Percentiles rank a stretch among this genome's conserved stretches.
These are phyloP conservation scores for Coriaria nepalensis DNA, from an alignment of 306 rosid genomes.

Conservation along the genomic window DNA sequence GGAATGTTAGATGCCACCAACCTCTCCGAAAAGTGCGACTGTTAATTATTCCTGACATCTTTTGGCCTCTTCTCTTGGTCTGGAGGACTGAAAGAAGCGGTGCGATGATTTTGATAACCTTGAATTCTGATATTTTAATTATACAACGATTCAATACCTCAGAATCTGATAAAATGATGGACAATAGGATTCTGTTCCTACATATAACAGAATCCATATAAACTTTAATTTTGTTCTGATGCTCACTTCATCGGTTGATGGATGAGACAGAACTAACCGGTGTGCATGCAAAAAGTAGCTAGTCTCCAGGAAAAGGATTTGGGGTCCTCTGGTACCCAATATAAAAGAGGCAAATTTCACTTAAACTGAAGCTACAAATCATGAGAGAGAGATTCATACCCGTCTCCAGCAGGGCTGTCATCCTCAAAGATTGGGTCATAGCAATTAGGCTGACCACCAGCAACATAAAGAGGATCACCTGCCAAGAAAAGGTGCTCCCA, in stretches of 20 bases:
- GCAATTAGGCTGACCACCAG: slow-evolving; percentile 67
- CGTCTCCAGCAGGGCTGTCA: slow-evolving; percentile 58
- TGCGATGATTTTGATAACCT: slow-evolving; percentile 48
- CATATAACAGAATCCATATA: neutral
- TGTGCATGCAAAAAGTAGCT: slow-evolving; percentile 81
- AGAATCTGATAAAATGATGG: neutral
- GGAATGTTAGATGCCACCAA: too few relatives aligned
- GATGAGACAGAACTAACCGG: slow-evolving; percentile 52
- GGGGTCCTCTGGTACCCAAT: slow-evolving; percentile 70
- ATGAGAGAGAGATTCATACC: slow-evolving; percentile 26
- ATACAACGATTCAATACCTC: too few relatives aligned
- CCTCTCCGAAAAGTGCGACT: too few relatives aligned
- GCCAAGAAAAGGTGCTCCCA: neutral
- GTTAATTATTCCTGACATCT: neutral
- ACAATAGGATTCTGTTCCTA: neutral
- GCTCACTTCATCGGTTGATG: slow-evolving; percentile 52
- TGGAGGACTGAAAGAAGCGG: slow-evolving; percentile 46
- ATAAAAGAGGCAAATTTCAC: neutral
- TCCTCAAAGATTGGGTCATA: slow-evolving; percentile 30
- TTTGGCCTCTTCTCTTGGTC: slow-evolving; percentile 19
- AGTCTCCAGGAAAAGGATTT: slow-evolving; percentile 90
- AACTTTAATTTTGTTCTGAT: neutral
- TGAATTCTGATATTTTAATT: too few relatives aligned
- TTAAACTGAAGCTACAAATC: slow-evolving; percentile 1
- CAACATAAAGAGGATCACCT: slow-evolving; percentile 85